Conservation (phyloP, 176 grass and related monocot species). For the Oryza meyeriana region DNA sequence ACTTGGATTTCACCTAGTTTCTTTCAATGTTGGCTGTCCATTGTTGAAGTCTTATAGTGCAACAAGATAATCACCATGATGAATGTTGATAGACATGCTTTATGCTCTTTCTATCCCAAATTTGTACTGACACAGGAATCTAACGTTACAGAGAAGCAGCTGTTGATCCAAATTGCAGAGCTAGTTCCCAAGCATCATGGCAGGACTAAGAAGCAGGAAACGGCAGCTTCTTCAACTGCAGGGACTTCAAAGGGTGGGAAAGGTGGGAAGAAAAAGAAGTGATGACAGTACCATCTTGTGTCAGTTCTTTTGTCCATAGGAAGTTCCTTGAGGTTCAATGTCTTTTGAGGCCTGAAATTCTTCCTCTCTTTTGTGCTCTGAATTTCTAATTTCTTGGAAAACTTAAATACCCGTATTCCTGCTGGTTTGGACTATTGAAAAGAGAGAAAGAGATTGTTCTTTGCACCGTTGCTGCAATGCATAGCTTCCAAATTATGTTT, state of each 20-base stretch:
- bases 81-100: background rate
- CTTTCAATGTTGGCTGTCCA: background rate
- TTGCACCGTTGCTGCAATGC: too few species aligned
- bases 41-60: background rate
- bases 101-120: background rate
- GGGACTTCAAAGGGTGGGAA: slow-evolving; percentile 43
- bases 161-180: slow-evolving; percentile 82
- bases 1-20: background rate
- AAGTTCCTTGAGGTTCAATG: background rate
- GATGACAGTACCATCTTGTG: background rate
- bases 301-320: slow-evolving; percentile 22
- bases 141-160: slow-evolving; percentile 65
- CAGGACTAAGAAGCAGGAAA: slow-evolving; percentile 86
- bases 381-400: slow-evolving; percentile 5
- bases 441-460: background rate
- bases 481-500: too few species aligned
- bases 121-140: slow-evolving; percentile 10
- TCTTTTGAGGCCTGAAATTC: background rate
- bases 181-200: slow-evolving; percentile 91
- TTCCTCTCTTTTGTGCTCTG: background rate
- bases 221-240: slow-evolving; percentile 18
- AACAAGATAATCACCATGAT: background rate
- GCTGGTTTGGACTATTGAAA: background rate
- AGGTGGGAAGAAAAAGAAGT: slow-evolving; percentile 84
- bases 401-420: background rate